These are phyloP conservation scores for Collybiopsis confluens DNA, from an alignment of 768 basidiomycete genomes.

Conservation along the genomic window DNA sequence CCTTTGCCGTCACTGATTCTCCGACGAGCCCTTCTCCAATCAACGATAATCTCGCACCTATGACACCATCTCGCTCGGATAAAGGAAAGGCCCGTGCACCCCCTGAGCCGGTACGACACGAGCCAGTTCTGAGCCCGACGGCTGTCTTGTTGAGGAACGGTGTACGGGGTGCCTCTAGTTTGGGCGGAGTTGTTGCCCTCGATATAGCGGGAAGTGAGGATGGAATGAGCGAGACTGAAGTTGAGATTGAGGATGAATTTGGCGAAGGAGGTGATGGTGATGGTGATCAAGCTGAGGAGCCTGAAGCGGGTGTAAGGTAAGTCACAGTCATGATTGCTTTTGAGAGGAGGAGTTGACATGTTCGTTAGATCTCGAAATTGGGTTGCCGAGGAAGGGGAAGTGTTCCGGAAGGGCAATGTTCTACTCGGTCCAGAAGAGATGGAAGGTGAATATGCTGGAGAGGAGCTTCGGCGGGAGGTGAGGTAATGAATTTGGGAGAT, in stretches of 20 bases:
- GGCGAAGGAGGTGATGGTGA: constrained; percentile 52
- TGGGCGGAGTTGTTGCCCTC: not conserved
- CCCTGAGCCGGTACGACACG: constrained; percentile 61
- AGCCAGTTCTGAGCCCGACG: constrained; percentile 71
- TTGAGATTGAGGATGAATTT: constrained; percentile 18
- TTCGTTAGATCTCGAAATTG: constrained; percentile 63
- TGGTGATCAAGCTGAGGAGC: constrained; percentile 11
- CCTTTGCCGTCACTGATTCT: not conserved
- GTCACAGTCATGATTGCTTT: not conserved
- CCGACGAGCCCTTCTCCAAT: not conserved
- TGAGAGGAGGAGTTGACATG: constrained; percentile 5
- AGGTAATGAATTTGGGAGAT: constrained; percentile 15
- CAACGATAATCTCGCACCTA: constrained; percentile 35
- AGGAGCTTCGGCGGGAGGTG: constrained; percentile 81
- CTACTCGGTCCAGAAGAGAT: constrained; percentile 81
- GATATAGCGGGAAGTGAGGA: constrained; percentile 9
- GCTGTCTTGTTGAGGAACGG: constrained; percentile 34
- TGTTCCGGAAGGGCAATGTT: constrained; percentile 86
- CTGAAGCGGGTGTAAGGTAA: constrained; percentile 1
- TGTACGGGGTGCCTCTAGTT: not conserved
- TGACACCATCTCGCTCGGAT: constrained; percentile 48
- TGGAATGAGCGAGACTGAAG: constrained; percentile 12
- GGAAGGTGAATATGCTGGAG: constrained; percentile 86
- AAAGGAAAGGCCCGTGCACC: constrained; percentile 77
- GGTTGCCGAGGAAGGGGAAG: constrained; percentile 95